Base-by-base conservation (phyloP, 805 yeast genomes). In the Suhomyces prunicola region DNA sequence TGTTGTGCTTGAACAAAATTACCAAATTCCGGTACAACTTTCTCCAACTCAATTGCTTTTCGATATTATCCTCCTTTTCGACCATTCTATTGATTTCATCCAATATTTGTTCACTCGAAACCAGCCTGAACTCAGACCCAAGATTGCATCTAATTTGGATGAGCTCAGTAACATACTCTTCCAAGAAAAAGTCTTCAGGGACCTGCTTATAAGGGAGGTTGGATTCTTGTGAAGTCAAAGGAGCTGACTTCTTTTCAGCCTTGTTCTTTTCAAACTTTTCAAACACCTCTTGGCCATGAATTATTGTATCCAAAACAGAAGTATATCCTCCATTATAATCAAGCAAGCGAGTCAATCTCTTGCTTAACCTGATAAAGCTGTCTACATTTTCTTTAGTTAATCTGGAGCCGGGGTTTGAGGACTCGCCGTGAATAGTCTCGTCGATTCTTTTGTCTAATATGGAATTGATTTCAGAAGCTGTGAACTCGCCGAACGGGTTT, bases 311-410 rank as follows among this genome's bases (percentile, higher is more conserved):
- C 60, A 86, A 74, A 10, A 82, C 74, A 50, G 79, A 80, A 2
- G 85, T 72, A 58, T 83, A 79, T 1, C 85, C 86, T 15, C 87
- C 86, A 59, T 86, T 85, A 33, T 81, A 58, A 15, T 68, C 65
- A 64, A 33, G 84, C 70, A 52, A 73, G 60, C 58, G 31, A 13
- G 52, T 46, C 48, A 66, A 56, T n/a, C 58, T 50, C 10, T 55
- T 56, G 35, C 57, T 45, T 47, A 66, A 53, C 19, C 58, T 60
- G 13, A 59, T 54, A 47, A 60, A 60, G 35, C 50, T 47, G 27
- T 48, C 48, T 3, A 57, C 47, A n/a, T 61, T 59, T 9, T 46
- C 49, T 7, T 55, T 46, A 19, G 54, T 54, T 41, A 64, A 36
- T 19, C 58, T 33, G 4, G 64, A 50, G 4, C 45, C 44, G 9